phyloP scores from a whole-genome alignment of 78 protist genomes.

The Dictyostelium firmibasis region DNA sequence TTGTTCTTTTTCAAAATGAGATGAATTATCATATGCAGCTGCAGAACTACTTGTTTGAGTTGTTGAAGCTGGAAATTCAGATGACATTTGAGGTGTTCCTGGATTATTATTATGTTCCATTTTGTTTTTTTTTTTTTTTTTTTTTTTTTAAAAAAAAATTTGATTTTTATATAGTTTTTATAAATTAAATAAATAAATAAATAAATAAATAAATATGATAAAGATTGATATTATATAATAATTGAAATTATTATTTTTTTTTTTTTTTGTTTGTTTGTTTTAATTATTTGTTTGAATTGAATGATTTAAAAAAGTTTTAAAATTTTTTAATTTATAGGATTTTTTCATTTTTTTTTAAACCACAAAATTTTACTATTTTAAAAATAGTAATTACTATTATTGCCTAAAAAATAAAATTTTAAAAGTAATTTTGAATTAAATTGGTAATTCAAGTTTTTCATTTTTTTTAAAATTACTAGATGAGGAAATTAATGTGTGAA shows the following conservation, averaged over 20 bases:
- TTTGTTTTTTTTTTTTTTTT: not conserved
- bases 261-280: not conserved
- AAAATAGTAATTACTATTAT: not conserved
- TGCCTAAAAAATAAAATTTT: not conserved
- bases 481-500: not conserved
- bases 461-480: not conserved
- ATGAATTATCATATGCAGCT: not conserved
- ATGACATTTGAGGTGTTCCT: constrained; percentile 31
- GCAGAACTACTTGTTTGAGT: not conserved
- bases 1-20: constrained; percentile 34
- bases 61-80: constrained; percentile 10
- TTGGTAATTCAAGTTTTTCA: not conserved
- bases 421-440: not conserved
- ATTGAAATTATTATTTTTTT: not conserved
- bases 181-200: constrained; percentile 2
- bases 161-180: not conserved
- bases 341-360: not conserved
- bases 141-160: not conserved
- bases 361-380: not conserved
- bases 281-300: not conserved
- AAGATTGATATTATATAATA: not conserved
- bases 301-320: not conserved
- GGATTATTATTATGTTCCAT: constrained; percentile 15
- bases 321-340: not conserved
- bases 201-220: not conserved